Evolutionary conservation across 208 protist genomes (phyloP).

Genomic region (Kentomonas sorsogonicus): DNA sequence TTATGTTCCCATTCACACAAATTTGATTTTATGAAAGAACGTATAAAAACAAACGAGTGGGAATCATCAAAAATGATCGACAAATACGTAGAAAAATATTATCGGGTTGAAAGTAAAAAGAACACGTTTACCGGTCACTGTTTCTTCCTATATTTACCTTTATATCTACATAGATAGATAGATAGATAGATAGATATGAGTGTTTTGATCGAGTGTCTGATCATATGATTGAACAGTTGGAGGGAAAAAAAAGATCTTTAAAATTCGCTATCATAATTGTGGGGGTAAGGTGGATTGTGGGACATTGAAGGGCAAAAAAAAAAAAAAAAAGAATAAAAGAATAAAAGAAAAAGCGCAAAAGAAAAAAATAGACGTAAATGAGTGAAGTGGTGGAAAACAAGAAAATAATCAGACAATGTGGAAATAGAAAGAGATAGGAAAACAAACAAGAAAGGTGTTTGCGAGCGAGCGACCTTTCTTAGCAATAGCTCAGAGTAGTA

Average conservation of each 20-base stretch:
- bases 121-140: too few relatives aligned
- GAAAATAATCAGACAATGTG: slow-evolving; percentile 4
- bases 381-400: slow-evolving; percentile 10
- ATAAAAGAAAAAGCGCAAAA: slow-evolving; percentile 7
- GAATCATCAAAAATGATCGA: not conserved
- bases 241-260: slow-evolving; percentile 9
- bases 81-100: slow-evolving; percentile 6
- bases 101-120: too few relatives aligned
- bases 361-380: slow-evolving; percentile 1
- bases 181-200: slow-evolving; percentile 6
- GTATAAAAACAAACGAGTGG: slow-evolving; percentile 1
- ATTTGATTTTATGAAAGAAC: not conserved
- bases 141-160: not conserved
- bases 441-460: not conserved
- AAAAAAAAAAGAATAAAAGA: slow-evolving; percentile 9
- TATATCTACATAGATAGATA: slow-evolving; percentile 5
- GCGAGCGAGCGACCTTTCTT: not conserved
- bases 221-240: not conserved
- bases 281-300: not conserved
- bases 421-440: not conserved
- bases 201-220: not conserved
- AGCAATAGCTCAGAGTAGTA: too few relatives aligned
- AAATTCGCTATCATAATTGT: not conserved
- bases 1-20: not conserved
- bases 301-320: not conserved